phyloP scores from a whole-genome alignment of 768 basidiomycete species.

The Pleurotus giganteus region DNA sequence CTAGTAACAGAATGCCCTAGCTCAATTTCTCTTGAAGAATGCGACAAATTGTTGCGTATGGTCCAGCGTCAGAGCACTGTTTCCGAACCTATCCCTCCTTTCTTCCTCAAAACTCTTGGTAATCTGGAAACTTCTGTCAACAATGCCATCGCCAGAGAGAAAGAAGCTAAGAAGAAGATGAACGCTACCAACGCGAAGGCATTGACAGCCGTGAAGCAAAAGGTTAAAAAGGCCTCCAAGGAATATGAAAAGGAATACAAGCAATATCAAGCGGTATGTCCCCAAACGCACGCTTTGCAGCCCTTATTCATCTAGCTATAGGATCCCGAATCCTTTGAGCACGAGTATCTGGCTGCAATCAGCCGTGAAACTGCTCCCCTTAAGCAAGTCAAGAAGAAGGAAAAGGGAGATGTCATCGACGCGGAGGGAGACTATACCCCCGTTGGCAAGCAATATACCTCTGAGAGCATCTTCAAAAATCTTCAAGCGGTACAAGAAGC shows the following conservation, averaged over 20 bases:
- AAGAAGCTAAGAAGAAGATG: conserved; percentile 95
- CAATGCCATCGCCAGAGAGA: conserved; percentile 76
- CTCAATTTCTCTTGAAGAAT: conserved; percentile 54
- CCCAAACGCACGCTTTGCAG: background rate
- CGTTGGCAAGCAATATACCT: conserved; percentile 83
- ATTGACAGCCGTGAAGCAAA: conserved; percentile 97
- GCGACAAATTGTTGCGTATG: conserved; percentile 92
- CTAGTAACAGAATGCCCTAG: background rate
- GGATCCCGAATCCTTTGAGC: conserved; percentile 89
- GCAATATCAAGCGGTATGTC: conserved; percentile 72
- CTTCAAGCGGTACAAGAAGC: conserved; percentile 90
- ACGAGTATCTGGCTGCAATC: conserved; percentile 59
- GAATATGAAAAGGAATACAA: conserved; percentile 84
- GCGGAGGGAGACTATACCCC: conserved; percentile 78
- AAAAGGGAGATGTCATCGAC: conserved; percentile 39
- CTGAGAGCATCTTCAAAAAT: conserved; percentile 89
- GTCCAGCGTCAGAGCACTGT: conserved; percentile 84
- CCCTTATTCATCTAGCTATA: conserved; percentile 27
- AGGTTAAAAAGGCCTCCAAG: conserved; percentile 86
- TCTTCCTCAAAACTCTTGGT: conserved; percentile 74
- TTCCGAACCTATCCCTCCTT: conserved; percentile 82
- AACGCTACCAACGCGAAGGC: conserved; percentile 92
- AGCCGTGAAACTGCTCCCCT: conserved; percentile 32
- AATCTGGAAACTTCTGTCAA: conserved; percentile 78
- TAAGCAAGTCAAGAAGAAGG: conserved; percentile 31